phyloP scores from a whole-genome alignment of 257 asterid species.

The Sherardia arvensis region DNA sequence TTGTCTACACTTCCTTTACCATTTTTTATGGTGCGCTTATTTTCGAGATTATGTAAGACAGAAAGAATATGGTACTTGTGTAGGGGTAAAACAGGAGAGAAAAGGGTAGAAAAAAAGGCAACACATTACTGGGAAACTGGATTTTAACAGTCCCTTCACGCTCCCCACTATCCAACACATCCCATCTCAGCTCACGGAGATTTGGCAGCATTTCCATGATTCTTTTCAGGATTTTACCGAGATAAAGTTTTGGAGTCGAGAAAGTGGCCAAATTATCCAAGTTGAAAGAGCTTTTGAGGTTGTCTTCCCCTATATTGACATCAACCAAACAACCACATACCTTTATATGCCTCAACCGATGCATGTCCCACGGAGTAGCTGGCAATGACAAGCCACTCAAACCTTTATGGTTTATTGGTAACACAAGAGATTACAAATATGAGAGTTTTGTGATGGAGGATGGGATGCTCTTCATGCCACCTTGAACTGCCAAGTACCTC shows the following conservation, averaged over 20 bases:
- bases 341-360: not conserved
- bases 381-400: not conserved
- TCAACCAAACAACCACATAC: not conserved
- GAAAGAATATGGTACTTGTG: too few relatives aligned
- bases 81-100: too few relatives aligned
- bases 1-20: too few relatives aligned
- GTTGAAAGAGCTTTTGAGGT: not conserved
- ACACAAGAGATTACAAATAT: not conserved
- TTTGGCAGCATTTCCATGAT: not conserved
- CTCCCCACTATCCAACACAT: not conserved
- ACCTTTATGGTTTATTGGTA: not conserved
- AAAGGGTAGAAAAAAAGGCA: too few relatives aligned
- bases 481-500: conserved; percentile 2
- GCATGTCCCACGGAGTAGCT: not conserved
- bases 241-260: not conserved
- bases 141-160: not conserved
- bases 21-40: too few relatives aligned
- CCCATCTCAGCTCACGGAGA: not conserved
- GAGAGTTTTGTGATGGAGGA: not conserved
- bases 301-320: not conserved
- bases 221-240: not conserved
- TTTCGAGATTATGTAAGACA: too few relatives aligned
- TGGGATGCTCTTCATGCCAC: not conserved
- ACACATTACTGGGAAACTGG: not conserved
- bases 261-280: not conserved